Conservation (phyloP, 1,284 basidiomycete genomes). For the Pterulicium gracile region DNA sequence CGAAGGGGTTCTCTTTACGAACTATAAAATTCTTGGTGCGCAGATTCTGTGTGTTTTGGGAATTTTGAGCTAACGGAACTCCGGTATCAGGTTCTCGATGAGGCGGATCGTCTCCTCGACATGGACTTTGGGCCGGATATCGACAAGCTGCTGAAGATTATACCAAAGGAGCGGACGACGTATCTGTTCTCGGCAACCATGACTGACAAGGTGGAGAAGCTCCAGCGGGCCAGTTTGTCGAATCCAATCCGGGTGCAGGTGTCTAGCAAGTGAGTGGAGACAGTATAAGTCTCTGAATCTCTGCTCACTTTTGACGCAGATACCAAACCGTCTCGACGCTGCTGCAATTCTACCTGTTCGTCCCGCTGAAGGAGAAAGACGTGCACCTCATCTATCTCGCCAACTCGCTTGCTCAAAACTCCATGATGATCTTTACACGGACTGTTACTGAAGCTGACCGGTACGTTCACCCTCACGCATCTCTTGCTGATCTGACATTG, state of each 20-base stretch:
- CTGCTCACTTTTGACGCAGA: slow-evolving; percentile 29
- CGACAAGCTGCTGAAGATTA: slow-evolving; percentile 93
- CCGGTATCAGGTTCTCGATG: slow-evolving; percentile 79
- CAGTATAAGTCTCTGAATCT: slow-evolving; percentile 1
- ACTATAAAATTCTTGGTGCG: slow-evolving; percentile 83
- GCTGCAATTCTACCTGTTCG: slow-evolving; percentile 92
- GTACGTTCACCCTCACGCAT: slow-evolving; percentile 24
- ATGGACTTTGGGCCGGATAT: slow-evolving; percentile 97
- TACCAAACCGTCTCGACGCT: slow-evolving; percentile 96
- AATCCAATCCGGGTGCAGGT: slow-evolving; percentile 96
- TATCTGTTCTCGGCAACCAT: slow-evolving; percentile 99
- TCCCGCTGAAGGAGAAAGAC: slow-evolving; percentile 91
- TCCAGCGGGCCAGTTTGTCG: slow-evolving; percentile 90
- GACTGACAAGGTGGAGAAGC: slow-evolving; percentile 97
- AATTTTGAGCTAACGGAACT: slow-evolving; percentile 2
- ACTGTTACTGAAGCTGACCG: slow-evolving; percentile 92
- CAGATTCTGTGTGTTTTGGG: slow-evolving; percentile 8
- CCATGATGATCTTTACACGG: slow-evolving; percentile 93
- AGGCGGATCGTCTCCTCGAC: slow-evolving; percentile 94
- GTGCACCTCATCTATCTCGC: slow-evolving; percentile 84
- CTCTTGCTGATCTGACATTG: slow-evolving; percentile 2
- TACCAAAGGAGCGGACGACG: slow-evolving; percentile 91
- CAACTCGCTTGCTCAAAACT: slow-evolving; percentile 86
- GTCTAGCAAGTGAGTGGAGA: slow-evolving; percentile 67
- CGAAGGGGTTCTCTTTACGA: slow-evolving; percentile 92